Conservation (phyloP, 306 rosid species). For the Acacia crassicarpa region DNA sequence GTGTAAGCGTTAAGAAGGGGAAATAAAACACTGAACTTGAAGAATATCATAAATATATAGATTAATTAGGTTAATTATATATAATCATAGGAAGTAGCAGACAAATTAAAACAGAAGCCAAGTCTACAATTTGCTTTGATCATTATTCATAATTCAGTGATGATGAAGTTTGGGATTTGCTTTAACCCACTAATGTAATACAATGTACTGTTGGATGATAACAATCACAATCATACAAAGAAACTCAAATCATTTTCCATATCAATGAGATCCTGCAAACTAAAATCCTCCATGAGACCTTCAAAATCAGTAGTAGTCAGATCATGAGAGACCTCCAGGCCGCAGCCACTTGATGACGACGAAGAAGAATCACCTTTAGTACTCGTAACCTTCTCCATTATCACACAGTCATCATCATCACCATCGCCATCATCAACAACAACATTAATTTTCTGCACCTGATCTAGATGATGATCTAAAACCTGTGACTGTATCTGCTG, state of each 20-base stretch:
- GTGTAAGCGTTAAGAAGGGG: not conserved
- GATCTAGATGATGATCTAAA: not conserved
- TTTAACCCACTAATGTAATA: too few species aligned
- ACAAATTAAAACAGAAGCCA: not conserved
- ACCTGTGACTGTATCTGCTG: not conserved
- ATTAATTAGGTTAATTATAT: not conserved
- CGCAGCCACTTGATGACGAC: not conserved
- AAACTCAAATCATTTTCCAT: slow-evolving; percentile 16
- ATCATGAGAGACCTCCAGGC: not conserved
- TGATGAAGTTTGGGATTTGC: too few species aligned
- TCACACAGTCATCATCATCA: not conserved
- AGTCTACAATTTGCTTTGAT: not conserved
- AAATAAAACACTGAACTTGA: not conserved
- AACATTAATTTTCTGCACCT: not conserved
- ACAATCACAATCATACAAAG: slow-evolving; percentile 5
- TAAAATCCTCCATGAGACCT: slow-evolving; percentile 26
- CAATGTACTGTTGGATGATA: too few species aligned
- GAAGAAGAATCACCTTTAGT: not conserved
- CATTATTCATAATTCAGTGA: too few species aligned
- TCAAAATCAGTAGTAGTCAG: not conserved
- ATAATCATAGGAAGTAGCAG: not conserved
- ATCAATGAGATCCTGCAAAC: slow-evolving; percentile 33
- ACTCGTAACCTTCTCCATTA: not conserved
- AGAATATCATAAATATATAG: not conserved
- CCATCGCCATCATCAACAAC: not conserved